Percentiles rank a stretch among this genome's conserved stretches.
phyloP scores from a whole-genome alignment of 371 early-diverging fungal genomes.

The Saksenaea oblongispora region DNA sequence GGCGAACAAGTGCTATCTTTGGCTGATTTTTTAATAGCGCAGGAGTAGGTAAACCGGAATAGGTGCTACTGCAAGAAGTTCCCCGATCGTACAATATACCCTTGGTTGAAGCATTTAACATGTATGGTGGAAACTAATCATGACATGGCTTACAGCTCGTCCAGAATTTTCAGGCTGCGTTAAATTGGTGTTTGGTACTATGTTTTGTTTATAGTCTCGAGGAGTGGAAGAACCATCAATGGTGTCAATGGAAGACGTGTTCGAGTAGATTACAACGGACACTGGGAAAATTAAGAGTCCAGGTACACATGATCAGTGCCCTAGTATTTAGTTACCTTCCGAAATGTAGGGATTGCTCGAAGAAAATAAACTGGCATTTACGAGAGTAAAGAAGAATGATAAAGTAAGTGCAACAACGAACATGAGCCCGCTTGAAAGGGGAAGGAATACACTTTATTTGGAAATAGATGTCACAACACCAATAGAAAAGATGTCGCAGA shows the following conservation, averaged over 20 bases:
- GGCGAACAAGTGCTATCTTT: conserved; percentile 45
- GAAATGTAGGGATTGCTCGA: conserved; percentile 40
- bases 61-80: conserved; percentile 34
- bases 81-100: conserved; percentile 50
- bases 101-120: conserved; percentile 11
- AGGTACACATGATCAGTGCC: not conserved
- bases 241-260: conserved; percentile 26
- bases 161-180: conserved; percentile 34
- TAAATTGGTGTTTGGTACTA: conserved; percentile 35
- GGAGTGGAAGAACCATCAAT: conserved; percentile 16
- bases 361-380: conserved; percentile 29
- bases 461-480: too few species aligned
- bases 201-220: conserved; percentile 32
- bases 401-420: conserved; percentile 9
- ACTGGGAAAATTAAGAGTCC: conserved; percentile 14
- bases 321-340: conserved; percentile 22
- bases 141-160: conserved; percentile 9
- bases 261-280: conserved; percentile 35
- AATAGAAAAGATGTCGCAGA: too few species aligned
- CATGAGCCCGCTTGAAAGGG: not conserved
- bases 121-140: not conserved
- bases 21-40: conserved; percentile 17
- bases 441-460: too few species aligned
- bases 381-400: conserved; percentile 9
- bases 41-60: conserved; percentile 17